Evolutionary conservation across 2,329 filamentous ascomycete species (phyloP).

Genomic region (Drechslerella dactyloides): DNA sequence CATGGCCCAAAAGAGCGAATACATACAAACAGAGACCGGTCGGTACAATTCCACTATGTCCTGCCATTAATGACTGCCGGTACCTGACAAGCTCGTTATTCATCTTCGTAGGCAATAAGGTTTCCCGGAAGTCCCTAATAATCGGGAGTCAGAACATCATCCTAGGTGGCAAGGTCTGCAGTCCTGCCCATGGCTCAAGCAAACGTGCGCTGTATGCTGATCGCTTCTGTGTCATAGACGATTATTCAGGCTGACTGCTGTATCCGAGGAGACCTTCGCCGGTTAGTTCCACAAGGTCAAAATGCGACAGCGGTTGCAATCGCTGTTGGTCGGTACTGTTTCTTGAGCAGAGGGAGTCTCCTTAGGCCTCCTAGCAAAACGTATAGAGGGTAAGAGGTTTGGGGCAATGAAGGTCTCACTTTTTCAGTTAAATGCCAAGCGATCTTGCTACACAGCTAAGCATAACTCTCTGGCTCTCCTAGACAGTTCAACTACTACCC

Average conservation of each 20-base stretch:
- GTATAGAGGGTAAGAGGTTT: constrained; percentile 68
- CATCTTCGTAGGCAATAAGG: constrained; percentile 78
- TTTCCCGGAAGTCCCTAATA: constrained; percentile 87
- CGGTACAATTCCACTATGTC: not conserved
- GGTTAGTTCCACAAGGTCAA: constrained; percentile 61
- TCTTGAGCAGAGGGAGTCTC: constrained; percentile 78
- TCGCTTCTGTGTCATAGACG: constrained; percentile 61
- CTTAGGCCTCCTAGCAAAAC: constrained; percentile 83
- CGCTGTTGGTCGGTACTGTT: constrained; percentile 88
- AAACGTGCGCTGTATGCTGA: not conserved
- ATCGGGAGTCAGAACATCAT: constrained; percentile 98
- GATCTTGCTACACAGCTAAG: not conserved
- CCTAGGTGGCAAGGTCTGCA: constrained; percentile 74
- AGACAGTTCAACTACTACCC: constrained; percentile 77
- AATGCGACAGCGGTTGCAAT: constrained; percentile 70
- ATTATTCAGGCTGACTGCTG: constrained; percentile 95
- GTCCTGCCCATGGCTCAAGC: not conserved
- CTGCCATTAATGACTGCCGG: not conserved
- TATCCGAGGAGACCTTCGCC: constrained; percentile 85
- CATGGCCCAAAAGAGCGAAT: constrained; percentile 47
- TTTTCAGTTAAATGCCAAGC: too few species aligned
- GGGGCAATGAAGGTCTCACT: not conserved
- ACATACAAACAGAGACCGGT: constrained; percentile 48
- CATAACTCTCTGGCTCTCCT: not conserved
- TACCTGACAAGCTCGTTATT: not conserved